phyloP scores from a whole-genome alignment of 148 eudicot species.

The Bassia scoparia region DNA sequence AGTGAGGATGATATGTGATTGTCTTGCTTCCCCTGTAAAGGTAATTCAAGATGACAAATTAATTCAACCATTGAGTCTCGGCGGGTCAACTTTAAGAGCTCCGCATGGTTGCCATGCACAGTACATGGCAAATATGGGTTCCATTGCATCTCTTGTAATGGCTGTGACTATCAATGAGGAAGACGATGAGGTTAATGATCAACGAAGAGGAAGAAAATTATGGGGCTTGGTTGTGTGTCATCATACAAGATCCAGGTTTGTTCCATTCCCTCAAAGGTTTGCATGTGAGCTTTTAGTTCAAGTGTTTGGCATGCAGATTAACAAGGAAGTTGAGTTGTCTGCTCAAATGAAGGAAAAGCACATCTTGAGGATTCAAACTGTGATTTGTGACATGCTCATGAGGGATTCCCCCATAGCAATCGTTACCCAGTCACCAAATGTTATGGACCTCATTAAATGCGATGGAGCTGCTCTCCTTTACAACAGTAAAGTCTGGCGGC shows the following conservation, averaged over 20 bases:
- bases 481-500: conserved; percentile 48
- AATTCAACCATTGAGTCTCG: conserved; percentile 65
- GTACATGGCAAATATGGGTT: conserved; percentile 84
- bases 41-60: conserved; percentile 60
- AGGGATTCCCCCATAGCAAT: conserved; percentile 70
- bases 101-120: conserved; percentile 90
- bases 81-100: conserved; percentile 69
- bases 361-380: conserved; percentile 62
- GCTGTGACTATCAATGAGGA: conserved; percentile 66
- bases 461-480: conserved; percentile 75
- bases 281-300: conserved; percentile 86
- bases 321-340: conserved; percentile 67
- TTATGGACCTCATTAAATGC: conserved; percentile 78
- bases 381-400: conserved; percentile 83
- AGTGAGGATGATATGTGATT: conserved; percentile 87
- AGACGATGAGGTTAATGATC: conserved; percentile 48
- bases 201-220: conserved; percentile 48
- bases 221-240: conserved; percentile 97
- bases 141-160: conserved; percentile 80
- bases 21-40: conserved; percentile 56
- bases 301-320: conserved; percentile 67
- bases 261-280: conserved; percentile 64
- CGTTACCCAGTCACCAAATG: conserved; percentile 73
- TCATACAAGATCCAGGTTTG: conserved; percentile 58
- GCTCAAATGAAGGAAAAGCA: conserved; percentile 65